These are phyloP conservation scores for Tolypocladium cylindrosporum DNA, from an alignment of 2,329 filamentous ascomycete species.

Conservation along the genomic window DNA sequence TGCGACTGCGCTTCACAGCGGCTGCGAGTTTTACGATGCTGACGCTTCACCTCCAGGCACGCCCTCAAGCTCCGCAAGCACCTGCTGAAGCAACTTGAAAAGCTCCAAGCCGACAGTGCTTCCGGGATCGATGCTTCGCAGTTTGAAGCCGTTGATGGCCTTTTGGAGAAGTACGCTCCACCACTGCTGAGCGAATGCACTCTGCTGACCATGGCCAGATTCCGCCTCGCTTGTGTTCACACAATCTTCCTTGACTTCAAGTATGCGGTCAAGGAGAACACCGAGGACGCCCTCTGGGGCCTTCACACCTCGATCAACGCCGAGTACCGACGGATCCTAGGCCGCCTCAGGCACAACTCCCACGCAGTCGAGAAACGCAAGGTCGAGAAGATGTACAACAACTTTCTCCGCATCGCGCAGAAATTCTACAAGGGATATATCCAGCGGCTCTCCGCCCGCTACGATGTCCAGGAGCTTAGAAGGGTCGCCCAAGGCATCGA, in stretches of 20 bases:
- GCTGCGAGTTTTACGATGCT: background rate
- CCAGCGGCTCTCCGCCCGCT: conserved; percentile 58
- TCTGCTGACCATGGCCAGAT: conserved; percentile 31
- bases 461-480: conserved; percentile 41
- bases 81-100: conserved; percentile 32
- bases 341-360: conserved; percentile 39
- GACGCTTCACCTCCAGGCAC: conserved; percentile 18
- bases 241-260: conserved; percentile 64
- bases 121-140: conserved; percentile 28
- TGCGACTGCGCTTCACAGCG: background rate
- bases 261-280: conserved; percentile 50
- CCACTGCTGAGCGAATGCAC: background rate
- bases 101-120: conserved; percentile 25
- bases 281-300: conserved; percentile 68
- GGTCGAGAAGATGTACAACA: conserved; percentile 69
- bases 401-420: conserved; percentile 80
- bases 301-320: conserved; percentile 68
- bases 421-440: conserved; percentile 84
- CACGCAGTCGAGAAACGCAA: conserved; percentile 60
- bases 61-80: conserved; percentile 33
- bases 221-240: conserved; percentile 62
- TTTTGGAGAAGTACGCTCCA: conserved; percentile 19
- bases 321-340: conserved; percentile 63
- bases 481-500: conserved; percentile 32
- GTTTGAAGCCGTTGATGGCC: conserved; percentile 32